Evolutionary conservation across 495 filamentous ascomycete species (phyloP), one percentile per base, ranked within the genome.

Genomic region (Chaetomium fimeti): DNA sequence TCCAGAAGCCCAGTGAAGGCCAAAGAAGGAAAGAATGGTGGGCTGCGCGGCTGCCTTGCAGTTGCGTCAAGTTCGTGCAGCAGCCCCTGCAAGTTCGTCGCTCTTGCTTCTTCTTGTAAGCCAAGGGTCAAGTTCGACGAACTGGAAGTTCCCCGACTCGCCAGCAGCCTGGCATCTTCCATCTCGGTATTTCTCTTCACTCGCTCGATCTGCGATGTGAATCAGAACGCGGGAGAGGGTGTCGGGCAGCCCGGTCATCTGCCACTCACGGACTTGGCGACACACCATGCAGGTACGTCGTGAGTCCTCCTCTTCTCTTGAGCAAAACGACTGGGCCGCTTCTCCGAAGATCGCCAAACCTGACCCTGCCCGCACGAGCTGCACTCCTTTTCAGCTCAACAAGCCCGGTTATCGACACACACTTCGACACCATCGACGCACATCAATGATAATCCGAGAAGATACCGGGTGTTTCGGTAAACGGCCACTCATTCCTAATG

Each of bases 241-340:
- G 55, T 47, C 27, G 48, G n/a, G 22, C 48, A 51, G 56, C 42
- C 57, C 40, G 61, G 45, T 68, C 61, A 68, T 60, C 61, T 64
- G 61, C 47, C 42, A n/a, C 29, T 40, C 5, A 22, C 38, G 63
- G 54, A 20, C 32, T 36, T 36, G 32, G 32, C 32, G 8, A 9
- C 22, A 40, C 55, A 67, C 55, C 55, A 60, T 64, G 66, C 66
- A 68, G 66, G 66, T 64, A 68, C 66, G 45, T 53, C 52, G 56
- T 57, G 61, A 51, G 56, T 28, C 49, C 20, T 60, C 49, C 12
- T 15, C 28, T 52, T 42, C 20, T 32, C 11, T 45, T 22, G 20
- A 45, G n/a, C 47, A 47, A 15, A 5, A 58, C 58, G 20, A 57
- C 45, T 42, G 20, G 55, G 16, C 62, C 24, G 42, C 9, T 42